phyloP scores from a whole-genome alignment of 441 rosid species.

The Pelargonium cotyledonis region DNA sequence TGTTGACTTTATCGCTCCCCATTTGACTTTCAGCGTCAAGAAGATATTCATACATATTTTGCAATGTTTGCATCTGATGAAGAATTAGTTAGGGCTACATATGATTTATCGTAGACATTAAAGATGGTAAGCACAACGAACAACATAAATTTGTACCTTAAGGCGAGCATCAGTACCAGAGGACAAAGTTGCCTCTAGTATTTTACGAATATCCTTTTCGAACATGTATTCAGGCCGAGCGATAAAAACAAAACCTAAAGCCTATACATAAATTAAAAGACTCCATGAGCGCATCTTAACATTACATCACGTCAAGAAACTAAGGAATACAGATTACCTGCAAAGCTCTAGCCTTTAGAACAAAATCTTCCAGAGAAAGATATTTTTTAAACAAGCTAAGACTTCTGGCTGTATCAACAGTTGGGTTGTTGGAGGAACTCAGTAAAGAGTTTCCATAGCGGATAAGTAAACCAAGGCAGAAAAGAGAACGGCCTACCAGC shows the following conservation, averaged over 20 bases:
- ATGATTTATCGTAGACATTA: conserved; percentile 18
- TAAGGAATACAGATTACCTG: conserved; percentile 49
- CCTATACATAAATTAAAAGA: conserved; percentile 44
- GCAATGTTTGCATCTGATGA: conserved; percentile 87
- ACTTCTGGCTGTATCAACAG: conserved; percentile 52
- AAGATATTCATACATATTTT: conserved; percentile 91
- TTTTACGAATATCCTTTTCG: conserved; percentile 85
- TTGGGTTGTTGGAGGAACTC: conserved; percentile 42
- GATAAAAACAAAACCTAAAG: conserved; percentile 88
- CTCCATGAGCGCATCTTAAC: conserved; percentile 16
- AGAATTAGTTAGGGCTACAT: conserved; percentile 17
- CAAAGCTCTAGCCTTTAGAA: conserved; percentile 84
- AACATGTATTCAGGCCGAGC: conserved; percentile 96
- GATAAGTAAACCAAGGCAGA: conserved; percentile 95
- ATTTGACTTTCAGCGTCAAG: conserved; percentile 93
- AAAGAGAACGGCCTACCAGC: conserved; percentile 89
- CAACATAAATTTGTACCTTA: conserved; percentile 49
- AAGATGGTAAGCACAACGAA: conserved; percentile 10
- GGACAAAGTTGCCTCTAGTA: conserved; percentile 76
- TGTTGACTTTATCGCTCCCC: conserved; percentile 56
- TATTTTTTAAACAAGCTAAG: conserved; percentile 70
- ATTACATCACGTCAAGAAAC: conserved; percentile 12
- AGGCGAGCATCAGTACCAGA: conserved; percentile 67
- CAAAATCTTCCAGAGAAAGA: conserved; percentile 69
- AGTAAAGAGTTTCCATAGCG: conserved; percentile 88